Percentiles rank a stretch among this genome's conserved stretches.
phyloP scores from a whole-genome alignment of 441 rosid genomes.

The Isatis lusitanica region DNA sequence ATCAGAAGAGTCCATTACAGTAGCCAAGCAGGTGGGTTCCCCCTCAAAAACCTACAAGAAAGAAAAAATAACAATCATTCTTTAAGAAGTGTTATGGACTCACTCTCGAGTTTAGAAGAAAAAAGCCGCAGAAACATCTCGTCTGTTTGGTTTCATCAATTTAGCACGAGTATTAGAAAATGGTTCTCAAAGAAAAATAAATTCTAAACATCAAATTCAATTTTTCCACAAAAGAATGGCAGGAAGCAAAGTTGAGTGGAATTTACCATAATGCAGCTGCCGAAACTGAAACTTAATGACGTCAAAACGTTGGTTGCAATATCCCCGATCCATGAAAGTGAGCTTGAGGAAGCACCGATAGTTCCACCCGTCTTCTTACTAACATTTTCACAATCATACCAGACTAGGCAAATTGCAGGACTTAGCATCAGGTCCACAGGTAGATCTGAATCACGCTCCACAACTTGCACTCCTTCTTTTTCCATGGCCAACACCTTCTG shows the following conservation, averaged over 20 bases:
- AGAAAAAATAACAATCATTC: background rate
- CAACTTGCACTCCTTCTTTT: slow-evolving; percentile 81
- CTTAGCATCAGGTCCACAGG: slow-evolving; percentile 81
- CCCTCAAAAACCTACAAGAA: slow-evolving; percentile 38
- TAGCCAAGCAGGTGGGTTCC: slow-evolving; percentile 26
- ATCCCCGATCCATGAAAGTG: slow-evolving; percentile 70
- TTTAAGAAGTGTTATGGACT: background rate
- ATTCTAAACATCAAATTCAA: background rate
- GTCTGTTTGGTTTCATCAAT: background rate
- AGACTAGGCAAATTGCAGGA: slow-evolving; percentile 71
- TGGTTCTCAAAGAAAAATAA: background rate
- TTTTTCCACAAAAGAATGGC: slow-evolving; percentile 3
- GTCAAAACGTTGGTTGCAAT: slow-evolving; percentile 82
- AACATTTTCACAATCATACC: slow-evolving; percentile 75
- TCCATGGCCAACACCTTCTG: slow-evolving; percentile 83
- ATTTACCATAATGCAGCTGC: slow-evolving; percentile 85
- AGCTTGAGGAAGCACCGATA: slow-evolving; percentile 68
- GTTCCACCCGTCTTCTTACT: slow-evolving; percentile 56
- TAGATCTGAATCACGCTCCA: slow-evolving; percentile 84
- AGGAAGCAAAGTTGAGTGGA: slow-evolving; percentile 15
- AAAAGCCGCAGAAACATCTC: background rate
- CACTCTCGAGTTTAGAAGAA: slow-evolving; percentile 8
- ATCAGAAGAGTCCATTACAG: slow-evolving; percentile 45
- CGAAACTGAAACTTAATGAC: slow-evolving; percentile 77
- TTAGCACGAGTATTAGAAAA: background rate